These are phyloP conservation scores for Dothiorella sarmentorum DNA, from an alignment of 2,329 filamentous ascomycete species.

Conservation along the genomic window DNA sequence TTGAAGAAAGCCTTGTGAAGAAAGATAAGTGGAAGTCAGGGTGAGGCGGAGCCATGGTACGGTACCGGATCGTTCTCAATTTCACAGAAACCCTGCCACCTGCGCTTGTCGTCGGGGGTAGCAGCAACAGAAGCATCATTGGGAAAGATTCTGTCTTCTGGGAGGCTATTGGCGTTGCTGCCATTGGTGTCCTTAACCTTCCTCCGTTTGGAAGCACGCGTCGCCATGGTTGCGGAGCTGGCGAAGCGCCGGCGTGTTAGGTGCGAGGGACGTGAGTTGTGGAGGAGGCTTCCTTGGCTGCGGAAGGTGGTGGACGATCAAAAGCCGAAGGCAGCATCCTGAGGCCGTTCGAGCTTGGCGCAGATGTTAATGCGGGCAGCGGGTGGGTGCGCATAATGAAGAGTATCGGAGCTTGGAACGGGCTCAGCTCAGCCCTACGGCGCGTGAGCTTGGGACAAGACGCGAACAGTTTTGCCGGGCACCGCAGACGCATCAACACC, in stretches of 20 bases:
- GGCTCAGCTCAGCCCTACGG: conserved; percentile 13
- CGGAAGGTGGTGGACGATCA: background rate
- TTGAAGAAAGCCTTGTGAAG: conserved; percentile 80
- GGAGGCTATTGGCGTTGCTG: background rate
- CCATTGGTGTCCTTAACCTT: conserved; percentile 5
- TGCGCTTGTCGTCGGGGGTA: conserved; percentile 38
- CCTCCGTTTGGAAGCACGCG: conserved; percentile 15
- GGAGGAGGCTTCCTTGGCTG: too few species aligned
- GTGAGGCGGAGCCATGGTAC: conserved; percentile 26
- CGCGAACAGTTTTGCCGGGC: conserved; percentile 30
- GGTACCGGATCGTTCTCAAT: conserved; percentile 82
- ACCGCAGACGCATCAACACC: conserved; percentile 20
- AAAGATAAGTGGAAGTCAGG: background rate
- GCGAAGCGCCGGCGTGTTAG: background rate
- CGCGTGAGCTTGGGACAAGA: conserved; percentile 18
- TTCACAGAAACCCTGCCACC: conserved; percentile 73
- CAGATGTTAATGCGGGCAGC: background rate
- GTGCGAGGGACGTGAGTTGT: background rate
- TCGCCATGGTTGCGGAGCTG: conserved; percentile 7
- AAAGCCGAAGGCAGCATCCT: background rate
- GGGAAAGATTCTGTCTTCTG: conserved; percentile 7
- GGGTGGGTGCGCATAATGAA: background rate
- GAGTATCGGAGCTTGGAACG: background rate
- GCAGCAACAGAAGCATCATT: conserved; percentile 24
- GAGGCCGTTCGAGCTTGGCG: background rate